A percentile compares a stretch with the other conserved stretches of the same genome.
phyloP scores from a whole-genome alignment of 345 rosid genomes.

The Capsella bursapastoris region DNA sequence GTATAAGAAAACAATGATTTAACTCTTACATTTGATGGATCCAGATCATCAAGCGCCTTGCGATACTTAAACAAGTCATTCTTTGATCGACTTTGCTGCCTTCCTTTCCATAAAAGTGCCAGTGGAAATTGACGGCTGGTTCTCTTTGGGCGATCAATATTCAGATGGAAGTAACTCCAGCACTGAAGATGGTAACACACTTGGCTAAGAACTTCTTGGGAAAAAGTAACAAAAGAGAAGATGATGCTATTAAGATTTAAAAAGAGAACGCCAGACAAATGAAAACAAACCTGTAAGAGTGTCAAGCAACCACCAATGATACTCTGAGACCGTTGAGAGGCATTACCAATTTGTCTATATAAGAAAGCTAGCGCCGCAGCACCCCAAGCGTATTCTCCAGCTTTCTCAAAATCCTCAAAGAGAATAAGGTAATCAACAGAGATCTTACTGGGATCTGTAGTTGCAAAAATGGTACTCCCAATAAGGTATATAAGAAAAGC shows the following conservation, averaged over 20 bases:
- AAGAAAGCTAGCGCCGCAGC: constrained; percentile 80
- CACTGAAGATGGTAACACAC: constrained; percentile 49
- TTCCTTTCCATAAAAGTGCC: constrained; percentile 78
- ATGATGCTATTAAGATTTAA: neutral
- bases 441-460: constrained; percentile 77
- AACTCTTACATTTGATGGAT: constrained; percentile 54
- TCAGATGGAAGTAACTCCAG: constrained; percentile 85
- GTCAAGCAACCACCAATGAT: constrained; percentile 84
- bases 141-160: constrained; percentile 70
- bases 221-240: neutral
- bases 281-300: constrained; percentile 60
- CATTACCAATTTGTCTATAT: constrained; percentile 81
- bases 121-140: constrained; percentile 65
- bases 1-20: neutral
- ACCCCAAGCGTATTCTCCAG: constrained; percentile 80
- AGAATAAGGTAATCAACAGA: constrained; percentile 72
- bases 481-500: constrained; percentile 75
- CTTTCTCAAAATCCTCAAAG: constrained; percentile 65
- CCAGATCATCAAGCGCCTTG: constrained; percentile 67
- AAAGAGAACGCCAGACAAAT: neutral
- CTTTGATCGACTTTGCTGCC: constrained; percentile 75
- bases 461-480: constrained; percentile 78
- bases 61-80: constrained; percentile 69
- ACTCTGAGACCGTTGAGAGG: constrained; percentile 75
- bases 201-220: neutral